A percentile compares a stretch with the other conserved stretches of the same genome.
phyloP scores from a whole-genome alignment of 176 grass and related monocot genomes.

The Lolium rigidum region DNA sequence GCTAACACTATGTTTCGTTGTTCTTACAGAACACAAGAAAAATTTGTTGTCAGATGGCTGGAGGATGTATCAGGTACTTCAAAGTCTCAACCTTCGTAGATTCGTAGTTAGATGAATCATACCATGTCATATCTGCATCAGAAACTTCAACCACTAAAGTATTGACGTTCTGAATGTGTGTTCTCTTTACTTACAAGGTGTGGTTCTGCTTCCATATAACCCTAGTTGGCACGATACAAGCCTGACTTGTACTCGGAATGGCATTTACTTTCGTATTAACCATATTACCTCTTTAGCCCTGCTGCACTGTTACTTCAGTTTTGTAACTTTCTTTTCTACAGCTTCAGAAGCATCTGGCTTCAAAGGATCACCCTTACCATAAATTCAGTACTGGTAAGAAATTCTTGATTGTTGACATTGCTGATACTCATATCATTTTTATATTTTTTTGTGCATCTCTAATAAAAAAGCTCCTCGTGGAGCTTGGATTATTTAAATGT shows the following conservation, averaged over 20 bases:
- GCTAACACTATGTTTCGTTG: constrained; percentile 19
- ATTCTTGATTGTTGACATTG: constrained; percentile 13
- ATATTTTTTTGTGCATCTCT: neutral
- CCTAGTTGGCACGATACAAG: neutral
- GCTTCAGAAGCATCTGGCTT: constrained; percentile 92
- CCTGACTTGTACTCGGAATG: neutral
- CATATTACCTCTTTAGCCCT: neutral
- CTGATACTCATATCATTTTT: neutral
- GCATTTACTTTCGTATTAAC: no score
- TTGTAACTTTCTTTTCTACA: constrained; percentile 36
- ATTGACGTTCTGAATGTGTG: neutral
- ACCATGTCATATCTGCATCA: constrained; percentile 13
- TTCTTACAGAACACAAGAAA: constrained; percentile 82
- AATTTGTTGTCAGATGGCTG: constrained; percentile 79
- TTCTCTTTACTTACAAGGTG: neutral
- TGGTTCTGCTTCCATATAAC: constrained; percentile 21
- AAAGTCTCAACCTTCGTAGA: constrained; percentile 6
- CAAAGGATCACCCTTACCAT: constrained; percentile 93
- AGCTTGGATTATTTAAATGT: neutral
- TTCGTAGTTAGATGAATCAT: constrained; percentile 22
- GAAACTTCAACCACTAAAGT: constrained; percentile 19
- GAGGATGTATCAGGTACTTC: constrained; percentile 80
- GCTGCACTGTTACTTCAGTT: constrained; percentile 22
- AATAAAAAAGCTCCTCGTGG: neutral
- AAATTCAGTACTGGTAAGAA: constrained; percentile 85